These are phyloP conservation scores for Tetrapisispora nanseiensis DNA, from an alignment of 805 yeast genomes.

Conservation along the genomic window DNA sequence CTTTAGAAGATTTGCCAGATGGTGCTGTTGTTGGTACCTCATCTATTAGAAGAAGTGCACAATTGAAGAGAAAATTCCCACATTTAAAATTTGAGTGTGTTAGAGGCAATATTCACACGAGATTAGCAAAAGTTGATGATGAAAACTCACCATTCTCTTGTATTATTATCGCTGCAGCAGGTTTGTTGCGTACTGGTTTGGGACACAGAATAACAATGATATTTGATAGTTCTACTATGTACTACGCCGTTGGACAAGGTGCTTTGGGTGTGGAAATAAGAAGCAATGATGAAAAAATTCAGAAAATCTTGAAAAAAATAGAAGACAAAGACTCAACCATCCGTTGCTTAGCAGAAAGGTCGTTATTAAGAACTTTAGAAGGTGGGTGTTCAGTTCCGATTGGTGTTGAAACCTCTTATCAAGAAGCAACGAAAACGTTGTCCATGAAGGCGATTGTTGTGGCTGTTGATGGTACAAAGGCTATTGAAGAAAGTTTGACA, in stretches of 20 bases:
- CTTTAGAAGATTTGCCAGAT: conserved; percentile 64
- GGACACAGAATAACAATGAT: conserved; percentile 65
- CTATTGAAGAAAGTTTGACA: conserved; percentile 45
- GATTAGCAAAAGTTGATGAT: conserved; percentile 72
- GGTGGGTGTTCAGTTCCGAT: conserved; percentile 98
- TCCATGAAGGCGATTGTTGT: conserved; percentile 64
- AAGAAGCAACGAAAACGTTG: conserved; percentile 38
- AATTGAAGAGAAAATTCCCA: conserved; percentile 70
- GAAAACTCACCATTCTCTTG: conserved; percentile 56
- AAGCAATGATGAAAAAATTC: conserved; percentile 50
- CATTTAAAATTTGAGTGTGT: conserved; percentile 69
- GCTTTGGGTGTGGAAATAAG: conserved; percentile 90
- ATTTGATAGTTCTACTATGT: conserved; percentile 71
- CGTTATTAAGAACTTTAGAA: conserved; percentile 77
- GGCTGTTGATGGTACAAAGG: conserved; percentile 68
- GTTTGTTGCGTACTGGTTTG: conserved; percentile 64
- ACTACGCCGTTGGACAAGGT: conserved; percentile 98
- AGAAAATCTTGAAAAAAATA: conserved; percentile 50
- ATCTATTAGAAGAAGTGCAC: conserved; percentile 88
- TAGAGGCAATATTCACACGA: conserved; percentile 76
- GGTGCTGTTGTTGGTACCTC: conserved; percentile 92
- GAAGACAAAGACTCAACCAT: conserved; percentile 57
- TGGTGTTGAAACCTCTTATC: conserved; percentile 64
- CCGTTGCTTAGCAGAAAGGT: conserved; percentile 81
- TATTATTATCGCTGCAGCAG: conserved; percentile 86